Percentiles rank a stretch among this genome's conserved stretches.
These are phyloP conservation scores for Mentha longifolia DNA, from an alignment of 257 asterid species.

Conservation along the genomic window DNA sequence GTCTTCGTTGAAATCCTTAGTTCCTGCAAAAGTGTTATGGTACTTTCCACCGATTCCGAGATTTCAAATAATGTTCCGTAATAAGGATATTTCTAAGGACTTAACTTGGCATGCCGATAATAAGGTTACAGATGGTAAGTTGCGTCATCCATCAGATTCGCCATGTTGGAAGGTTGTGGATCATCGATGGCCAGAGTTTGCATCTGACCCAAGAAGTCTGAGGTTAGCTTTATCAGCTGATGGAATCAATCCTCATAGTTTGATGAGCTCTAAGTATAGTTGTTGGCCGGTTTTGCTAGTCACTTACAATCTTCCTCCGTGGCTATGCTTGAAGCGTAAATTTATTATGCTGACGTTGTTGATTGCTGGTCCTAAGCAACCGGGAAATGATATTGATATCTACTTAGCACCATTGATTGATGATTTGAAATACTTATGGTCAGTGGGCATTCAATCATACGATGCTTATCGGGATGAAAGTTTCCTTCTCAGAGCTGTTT, in stretches of 20 bases:
- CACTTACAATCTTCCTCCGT: too few relatives aligned
- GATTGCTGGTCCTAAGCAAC: too few relatives aligned
- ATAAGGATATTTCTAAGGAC: not conserved
- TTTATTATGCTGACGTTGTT: too few relatives aligned
- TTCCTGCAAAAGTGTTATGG: not conserved
- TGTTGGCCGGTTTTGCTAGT: slow-evolving; percentile 13
- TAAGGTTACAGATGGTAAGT: too few relatives aligned
- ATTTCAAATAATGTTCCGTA: not conserved
- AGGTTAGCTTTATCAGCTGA: not conserved
- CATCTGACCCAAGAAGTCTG: not conserved
- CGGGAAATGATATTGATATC: too few relatives aligned
- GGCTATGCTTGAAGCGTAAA: too few relatives aligned
- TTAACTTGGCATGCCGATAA: not conserved
- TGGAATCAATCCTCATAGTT: not conserved
- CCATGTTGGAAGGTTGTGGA: not conserved
- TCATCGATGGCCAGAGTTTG: not conserved
- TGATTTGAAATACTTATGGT: too few relatives aligned
- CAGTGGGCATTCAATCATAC: too few relatives aligned
- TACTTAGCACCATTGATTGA: too few relatives aligned
- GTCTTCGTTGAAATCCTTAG: not conserved
- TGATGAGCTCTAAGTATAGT: not conserved
- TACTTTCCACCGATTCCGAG: not conserved
- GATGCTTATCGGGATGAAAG: too few relatives aligned
- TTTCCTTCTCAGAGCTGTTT: too few relatives aligned
- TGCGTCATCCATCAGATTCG: not conserved